Conservation (phyloP, 345 rosid species). For the Turnera subulata region DNA sequence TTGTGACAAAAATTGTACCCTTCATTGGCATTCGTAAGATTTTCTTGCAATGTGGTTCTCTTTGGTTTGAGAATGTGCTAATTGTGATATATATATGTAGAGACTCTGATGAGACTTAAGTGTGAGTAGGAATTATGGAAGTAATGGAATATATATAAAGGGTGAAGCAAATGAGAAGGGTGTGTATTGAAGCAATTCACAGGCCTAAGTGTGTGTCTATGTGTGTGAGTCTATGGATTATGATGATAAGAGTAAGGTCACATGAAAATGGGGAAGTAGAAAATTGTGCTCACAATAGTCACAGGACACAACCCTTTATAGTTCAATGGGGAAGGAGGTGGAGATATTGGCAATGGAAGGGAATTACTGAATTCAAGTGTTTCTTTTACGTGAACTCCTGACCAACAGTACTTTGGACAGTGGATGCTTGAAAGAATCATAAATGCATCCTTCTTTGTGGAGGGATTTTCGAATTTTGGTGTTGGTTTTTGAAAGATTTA, state of each 20-base stretch:
- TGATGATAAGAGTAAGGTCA: constrained; percentile 40
- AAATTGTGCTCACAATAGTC: constrained; percentile 16
- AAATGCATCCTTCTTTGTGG: constrained; percentile 16
- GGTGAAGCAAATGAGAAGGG: background rate
- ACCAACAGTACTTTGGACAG: background rate
- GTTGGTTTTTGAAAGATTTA: background rate
- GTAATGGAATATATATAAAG: constrained; percentile 21
- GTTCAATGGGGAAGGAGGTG: too few species aligned
- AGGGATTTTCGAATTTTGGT: constrained; percentile 14
- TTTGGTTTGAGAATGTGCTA: too few species aligned
- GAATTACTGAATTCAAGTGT: constrained; percentile 25
- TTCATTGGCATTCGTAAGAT: constrained; percentile 27
- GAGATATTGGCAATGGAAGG: background rate
- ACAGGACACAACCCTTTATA: constrained; percentile 27
- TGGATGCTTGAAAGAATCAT: background rate
- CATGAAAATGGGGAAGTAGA: constrained; percentile 43
- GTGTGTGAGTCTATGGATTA: background rate
- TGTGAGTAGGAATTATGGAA: background rate
- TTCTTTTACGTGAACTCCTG: constrained; percentile 39
- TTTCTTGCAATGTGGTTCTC: background rate
- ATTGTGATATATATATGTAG: too few species aligned
- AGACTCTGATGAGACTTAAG: background rate
- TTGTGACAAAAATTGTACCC: constrained; percentile 25
- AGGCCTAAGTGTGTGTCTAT: constrained; percentile 39
- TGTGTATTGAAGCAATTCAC: constrained; percentile 81